Percentiles rank a stretch among this genome's conserved stretches.
Evolutionary conservation across 768 basidiomycete genomes (phyloP).

Genomic region (Cyathus striatus): DNA sequence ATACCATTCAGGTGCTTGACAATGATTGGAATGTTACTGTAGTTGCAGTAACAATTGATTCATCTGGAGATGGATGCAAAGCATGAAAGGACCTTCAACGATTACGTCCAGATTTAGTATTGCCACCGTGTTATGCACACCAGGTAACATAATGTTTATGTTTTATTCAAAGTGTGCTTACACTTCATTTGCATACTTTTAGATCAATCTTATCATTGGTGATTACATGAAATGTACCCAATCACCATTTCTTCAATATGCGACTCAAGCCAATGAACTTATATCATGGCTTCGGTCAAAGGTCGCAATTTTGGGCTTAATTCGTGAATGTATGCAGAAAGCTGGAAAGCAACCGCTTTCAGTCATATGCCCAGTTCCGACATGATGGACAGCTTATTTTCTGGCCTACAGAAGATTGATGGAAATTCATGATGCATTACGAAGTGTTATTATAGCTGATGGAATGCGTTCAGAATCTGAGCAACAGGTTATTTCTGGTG

Average conservation of each 20-base stretch:
- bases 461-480: conserved; percentile 6
- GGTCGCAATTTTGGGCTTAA: conserved; percentile 21
- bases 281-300: conserved; percentile 35
- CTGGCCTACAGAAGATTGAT: conserved; percentile 17
- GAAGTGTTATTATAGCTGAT: conserved; percentile 6
- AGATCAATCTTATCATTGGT: conserved; percentile 35
- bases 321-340: conserved; percentile 15
- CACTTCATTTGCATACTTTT: conserved; percentile 2
- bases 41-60: conserved; percentile 25
- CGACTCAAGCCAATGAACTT: conserved; percentile 25
- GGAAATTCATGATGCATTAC: conserved; percentile 10
- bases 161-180: background rate
- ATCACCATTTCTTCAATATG: conserved; percentile 12
- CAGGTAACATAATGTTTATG: conserved; percentile 5
- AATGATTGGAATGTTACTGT: conserved; percentile 18
- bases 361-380: conserved; percentile 27
- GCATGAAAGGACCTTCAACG: conserved; percentile 10
- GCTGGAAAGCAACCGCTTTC: conserved; percentile 6
- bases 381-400: conserved; percentile 30
- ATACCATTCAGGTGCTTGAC: conserved; percentile 12
- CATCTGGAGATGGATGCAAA: conserved; percentile 26
- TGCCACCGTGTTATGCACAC: conserved; percentile 25
- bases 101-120: conserved; percentile 18
- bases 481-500: conserved; percentile 3
- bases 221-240: conserved; percentile 25